Evolutionary conservation across 2,329 filamentous ascomycete genomes (phyloP).

Genomic region (Neonectria hederae): DNA sequence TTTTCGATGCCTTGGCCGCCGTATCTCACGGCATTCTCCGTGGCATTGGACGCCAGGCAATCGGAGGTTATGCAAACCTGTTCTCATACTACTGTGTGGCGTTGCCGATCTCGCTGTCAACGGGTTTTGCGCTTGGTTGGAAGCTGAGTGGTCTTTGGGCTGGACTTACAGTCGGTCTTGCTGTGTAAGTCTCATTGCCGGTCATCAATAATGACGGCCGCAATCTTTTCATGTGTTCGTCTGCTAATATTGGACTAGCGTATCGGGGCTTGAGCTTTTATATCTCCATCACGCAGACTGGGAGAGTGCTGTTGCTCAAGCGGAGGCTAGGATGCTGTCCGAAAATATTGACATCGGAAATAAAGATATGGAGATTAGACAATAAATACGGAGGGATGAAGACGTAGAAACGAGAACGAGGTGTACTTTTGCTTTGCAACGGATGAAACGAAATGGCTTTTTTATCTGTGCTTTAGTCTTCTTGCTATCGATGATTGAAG

Average conservation of each 20-base stretch:
- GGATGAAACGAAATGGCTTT: too few species aligned
- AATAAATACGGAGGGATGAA: neutral
- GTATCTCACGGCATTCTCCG: constrained; percentile 84
- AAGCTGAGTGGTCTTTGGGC: constrained; percentile 81
- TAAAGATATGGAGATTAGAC: neutral
- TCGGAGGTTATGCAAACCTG: constrained; percentile 87
- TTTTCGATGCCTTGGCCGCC: constrained; percentile 83
- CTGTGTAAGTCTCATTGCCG: constrained; percentile 56
- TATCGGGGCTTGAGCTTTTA: constrained; percentile 30
- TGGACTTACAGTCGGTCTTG: constrained; percentile 77
- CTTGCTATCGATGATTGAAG: too few species aligned
- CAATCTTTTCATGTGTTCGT: rapidly evolving
- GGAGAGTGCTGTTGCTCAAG: constrained; percentile 36
- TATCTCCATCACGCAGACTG: constrained; percentile 36
- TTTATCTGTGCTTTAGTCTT: too few species aligned
- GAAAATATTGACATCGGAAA: constrained; percentile 16
- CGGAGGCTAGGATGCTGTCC: constrained; percentile 33
- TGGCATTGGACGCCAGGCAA: constrained; percentile 83
- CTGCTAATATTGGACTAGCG: constrained; percentile 20
- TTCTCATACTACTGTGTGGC: constrained; percentile 88
- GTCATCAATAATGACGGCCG: rapidly evolving
- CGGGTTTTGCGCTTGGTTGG: constrained; percentile 79
- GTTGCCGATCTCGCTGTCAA: constrained; percentile 80
- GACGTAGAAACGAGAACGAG: neutral
- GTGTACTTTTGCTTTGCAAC: neutral